Percentiles rank a stretch among this genome's conserved stretches.
These are phyloP conservation scores for Diplodia sapinea DNA, from an alignment of 2,329 filamentous ascomycete species.

Conservation along the genomic window DNA sequence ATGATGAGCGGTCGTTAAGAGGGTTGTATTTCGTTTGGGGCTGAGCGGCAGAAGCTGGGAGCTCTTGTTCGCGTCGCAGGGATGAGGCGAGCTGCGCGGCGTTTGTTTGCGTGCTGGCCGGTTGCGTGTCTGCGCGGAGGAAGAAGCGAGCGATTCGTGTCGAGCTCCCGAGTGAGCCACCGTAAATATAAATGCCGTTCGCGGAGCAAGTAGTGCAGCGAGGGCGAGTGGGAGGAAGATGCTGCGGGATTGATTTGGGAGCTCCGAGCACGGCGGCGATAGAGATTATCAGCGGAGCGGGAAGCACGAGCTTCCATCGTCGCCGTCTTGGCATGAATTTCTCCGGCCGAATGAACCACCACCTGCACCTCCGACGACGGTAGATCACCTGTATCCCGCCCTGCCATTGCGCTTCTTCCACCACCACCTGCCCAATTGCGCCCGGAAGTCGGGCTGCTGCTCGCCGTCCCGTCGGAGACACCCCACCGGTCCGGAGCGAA, in stretches of 20 bases:
- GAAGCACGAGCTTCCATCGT: constrained; percentile 16
- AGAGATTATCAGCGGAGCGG: constrained; percentile 27
- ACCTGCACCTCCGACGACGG: neutral
- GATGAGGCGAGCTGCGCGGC: constrained; percentile 4
- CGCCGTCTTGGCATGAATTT: constrained; percentile 26
- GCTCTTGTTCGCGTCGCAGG: constrained; percentile 6
- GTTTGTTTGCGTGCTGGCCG: neutral
- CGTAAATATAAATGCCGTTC: neutral
- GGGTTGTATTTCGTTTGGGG: neutral
- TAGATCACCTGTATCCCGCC: neutral
- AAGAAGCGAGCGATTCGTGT: neutral
- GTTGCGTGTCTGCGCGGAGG: neutral
- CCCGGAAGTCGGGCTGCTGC: constrained; percentile 8
- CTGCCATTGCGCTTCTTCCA: constrained; percentile 1
- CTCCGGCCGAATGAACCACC: constrained; percentile 24
- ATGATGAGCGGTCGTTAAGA: constrained; percentile 40
- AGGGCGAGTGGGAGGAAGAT: neutral
- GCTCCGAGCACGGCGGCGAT: constrained; percentile 28
- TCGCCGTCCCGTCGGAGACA: neutral
- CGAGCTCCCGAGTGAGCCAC: neutral
- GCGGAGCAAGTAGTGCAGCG: neutral
- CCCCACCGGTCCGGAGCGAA: neutral
- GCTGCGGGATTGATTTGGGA: neutral
- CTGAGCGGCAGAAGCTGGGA: neutral
- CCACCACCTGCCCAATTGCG: constrained; percentile 5